phyloP scores from a whole-genome alignment of 768 basidiomycete species.

The Galerina sulciceps region DNA sequence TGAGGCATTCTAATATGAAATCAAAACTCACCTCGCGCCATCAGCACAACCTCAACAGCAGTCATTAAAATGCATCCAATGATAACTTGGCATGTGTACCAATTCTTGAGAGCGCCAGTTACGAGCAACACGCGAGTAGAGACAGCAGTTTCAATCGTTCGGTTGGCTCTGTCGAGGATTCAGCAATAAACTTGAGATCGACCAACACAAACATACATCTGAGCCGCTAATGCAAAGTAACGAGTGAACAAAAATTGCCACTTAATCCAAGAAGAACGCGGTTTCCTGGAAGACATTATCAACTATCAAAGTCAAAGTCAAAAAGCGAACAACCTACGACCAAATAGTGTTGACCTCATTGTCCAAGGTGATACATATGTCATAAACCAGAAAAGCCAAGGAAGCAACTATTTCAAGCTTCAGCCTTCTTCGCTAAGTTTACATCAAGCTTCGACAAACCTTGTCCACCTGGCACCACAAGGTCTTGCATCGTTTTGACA shows the following conservation, averaged over 20 bases:
- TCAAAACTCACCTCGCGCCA: slow-evolving; percentile 27
- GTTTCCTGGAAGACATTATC: slow-evolving; percentile 18
- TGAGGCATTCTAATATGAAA: background rate
- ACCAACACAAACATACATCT: slow-evolving; percentile 24
- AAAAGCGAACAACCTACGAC: slow-evolving; percentile 28
- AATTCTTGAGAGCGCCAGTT: slow-evolving; percentile 17
- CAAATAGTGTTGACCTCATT: slow-evolving; percentile 39
- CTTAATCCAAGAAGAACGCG: slow-evolving; percentile 27
- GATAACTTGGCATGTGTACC: slow-evolving; percentile 30
- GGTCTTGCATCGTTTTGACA: slow-evolving; percentile 7
- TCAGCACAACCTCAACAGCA: slow-evolving; percentile 33
- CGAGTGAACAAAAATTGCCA: slow-evolving; percentile 33
- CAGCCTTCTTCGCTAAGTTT: too few species aligned
- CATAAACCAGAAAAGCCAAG: slow-evolving; percentile 35
- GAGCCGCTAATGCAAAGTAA: slow-evolving; percentile 30
- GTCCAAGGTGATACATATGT: slow-evolving; percentile 36
- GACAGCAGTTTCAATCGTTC: slow-evolving; percentile 22
- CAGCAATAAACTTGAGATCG: background rate
- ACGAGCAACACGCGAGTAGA: slow-evolving; percentile 7
- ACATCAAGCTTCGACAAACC: slow-evolving; percentile 13
- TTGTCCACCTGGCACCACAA: slow-evolving; percentile 22
- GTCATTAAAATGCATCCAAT: slow-evolving; percentile 28
- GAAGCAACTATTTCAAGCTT: slow-evolving; percentile 29
- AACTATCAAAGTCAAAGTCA: too few species aligned
- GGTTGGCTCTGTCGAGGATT: slow-evolving; percentile 22